Conservation (phyloP, 257 asterid species). For the Coffea eugenioides region DNA sequence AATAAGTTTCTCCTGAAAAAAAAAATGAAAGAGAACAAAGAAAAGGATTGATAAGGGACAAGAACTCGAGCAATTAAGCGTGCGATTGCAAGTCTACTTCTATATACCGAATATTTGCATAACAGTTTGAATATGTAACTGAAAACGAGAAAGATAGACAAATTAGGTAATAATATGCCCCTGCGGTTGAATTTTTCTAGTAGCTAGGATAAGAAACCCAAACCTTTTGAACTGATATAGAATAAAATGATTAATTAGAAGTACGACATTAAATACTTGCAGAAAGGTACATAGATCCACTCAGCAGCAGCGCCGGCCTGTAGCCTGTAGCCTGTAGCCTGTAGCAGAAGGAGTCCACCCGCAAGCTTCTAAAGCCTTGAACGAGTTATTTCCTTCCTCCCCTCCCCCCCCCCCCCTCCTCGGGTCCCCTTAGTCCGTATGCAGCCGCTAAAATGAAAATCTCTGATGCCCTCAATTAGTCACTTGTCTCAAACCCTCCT, state of each 20-base stretch:
- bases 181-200: no score
- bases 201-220: no score
- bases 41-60: no score
- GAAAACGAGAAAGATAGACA: no score
- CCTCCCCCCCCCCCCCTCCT: neutral
- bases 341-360: conserved; percentile 3
- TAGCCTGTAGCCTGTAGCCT: neutral
- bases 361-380: neutral
- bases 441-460: neutral
- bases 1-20: neutral
- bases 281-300: neutral
- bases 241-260: neutral
- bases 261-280: neutral
- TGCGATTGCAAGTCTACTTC: neutral
- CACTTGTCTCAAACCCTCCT: neutral
- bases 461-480: neutral
- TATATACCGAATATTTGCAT: no score
- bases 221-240: no score
- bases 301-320: conserved; percentile 1
- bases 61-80: neutral
- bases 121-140: no score
- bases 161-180: no score
- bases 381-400: conserved; percentile 1
- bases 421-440: no score
- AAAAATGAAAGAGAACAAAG: no score